Conservation (phyloP, 2,329 filamentous ascomycete genomes). For the Pseudogymnoascus sp. region DNA sequence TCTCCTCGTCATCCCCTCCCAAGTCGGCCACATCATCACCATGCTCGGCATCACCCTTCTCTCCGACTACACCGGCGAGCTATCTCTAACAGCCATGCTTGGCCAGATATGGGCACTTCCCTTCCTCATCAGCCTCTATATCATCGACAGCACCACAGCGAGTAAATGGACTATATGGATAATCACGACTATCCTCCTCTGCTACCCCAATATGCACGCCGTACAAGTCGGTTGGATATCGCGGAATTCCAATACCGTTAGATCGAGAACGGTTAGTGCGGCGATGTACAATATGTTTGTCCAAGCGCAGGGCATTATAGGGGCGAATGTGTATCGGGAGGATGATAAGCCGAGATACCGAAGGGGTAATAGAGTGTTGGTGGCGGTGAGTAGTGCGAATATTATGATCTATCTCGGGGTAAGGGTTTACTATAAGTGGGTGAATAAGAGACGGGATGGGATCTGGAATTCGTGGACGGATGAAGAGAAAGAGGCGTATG, state of each 20-base stretch:
- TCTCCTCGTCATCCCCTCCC: conserved; percentile 52
- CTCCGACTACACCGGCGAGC: conserved; percentile 40
- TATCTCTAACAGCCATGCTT: conserved; percentile 41
- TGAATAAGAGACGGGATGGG: conserved; percentile 34
- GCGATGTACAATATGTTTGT: conserved; percentile 54
- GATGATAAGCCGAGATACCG: conserved; percentile 44
- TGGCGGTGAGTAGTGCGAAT: conserved; percentile 42
- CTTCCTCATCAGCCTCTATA: conserved; percentile 44
- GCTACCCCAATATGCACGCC: conserved; percentile 37
- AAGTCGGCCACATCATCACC: conserved; percentile 40
- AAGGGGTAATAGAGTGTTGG: conserved; percentile 46
- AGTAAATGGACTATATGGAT: conserved; percentile 30
- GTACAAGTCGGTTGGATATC: conserved; percentile 43
- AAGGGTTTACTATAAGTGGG: conserved; percentile 39
- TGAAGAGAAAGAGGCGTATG: conserved; percentile 39
- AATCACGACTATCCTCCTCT: conserved; percentile 35
- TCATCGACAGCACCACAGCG: not conserved
- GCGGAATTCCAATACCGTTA: conserved; percentile 53
- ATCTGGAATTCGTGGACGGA: conserved; percentile 38
- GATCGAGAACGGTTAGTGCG: conserved; percentile 53
- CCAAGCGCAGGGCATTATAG: conserved; percentile 35
- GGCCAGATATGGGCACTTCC: conserved; percentile 54
- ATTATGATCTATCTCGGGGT: conserved; percentile 38
- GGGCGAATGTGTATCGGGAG: conserved; percentile 33
- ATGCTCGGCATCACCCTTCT: conserved; percentile 31